Evolutionary conservation across 257 asterid genomes (phyloP).

Genomic region (Solanum paucissectum): DNA sequence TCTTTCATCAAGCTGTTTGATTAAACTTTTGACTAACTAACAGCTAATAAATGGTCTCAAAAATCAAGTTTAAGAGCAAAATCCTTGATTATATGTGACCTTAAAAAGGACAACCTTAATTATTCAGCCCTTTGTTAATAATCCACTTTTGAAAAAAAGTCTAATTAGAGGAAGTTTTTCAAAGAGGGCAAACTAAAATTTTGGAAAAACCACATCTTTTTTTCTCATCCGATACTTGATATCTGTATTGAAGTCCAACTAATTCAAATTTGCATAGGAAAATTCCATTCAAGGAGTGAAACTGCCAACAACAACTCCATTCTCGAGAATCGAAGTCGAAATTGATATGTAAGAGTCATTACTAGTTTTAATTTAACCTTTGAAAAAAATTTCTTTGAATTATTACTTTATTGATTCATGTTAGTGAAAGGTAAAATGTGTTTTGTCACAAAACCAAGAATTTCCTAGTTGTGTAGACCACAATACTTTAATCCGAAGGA

Average conservation of each 20-base stretch:
- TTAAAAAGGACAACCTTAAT: neutral
- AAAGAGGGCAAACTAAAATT: neutral
- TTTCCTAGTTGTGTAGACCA: neutral
- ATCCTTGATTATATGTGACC: neutral
- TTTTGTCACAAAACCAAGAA: neutral
- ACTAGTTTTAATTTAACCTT: neutral
- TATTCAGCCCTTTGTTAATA: neutral
- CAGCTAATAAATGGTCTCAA: too few relatives aligned
- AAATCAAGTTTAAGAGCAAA: neutral
- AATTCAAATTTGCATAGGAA: neutral
- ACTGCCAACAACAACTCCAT: neutral
- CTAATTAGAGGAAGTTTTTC: neutral
- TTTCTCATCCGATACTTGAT: rapidly evolving
- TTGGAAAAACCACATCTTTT: neutral
- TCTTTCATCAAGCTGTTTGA: neutral
- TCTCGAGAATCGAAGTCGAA: neutral
- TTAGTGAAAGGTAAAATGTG: neutral
- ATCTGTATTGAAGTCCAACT: neutral
- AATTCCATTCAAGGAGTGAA: neutral
- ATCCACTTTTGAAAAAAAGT: neutral
- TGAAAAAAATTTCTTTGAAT: neutral
- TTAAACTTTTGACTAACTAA: neutral
- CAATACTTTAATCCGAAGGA: conserved; percentile 6
- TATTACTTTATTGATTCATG: neutral
- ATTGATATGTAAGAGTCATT: neutral